A percentile compares a stretch with the other conserved stretches of the same genome.
These are phyloP conservation scores for Marsdenia floribunda DNA, from an alignment of 257 asterid species.

Conservation along the genomic window DNA sequence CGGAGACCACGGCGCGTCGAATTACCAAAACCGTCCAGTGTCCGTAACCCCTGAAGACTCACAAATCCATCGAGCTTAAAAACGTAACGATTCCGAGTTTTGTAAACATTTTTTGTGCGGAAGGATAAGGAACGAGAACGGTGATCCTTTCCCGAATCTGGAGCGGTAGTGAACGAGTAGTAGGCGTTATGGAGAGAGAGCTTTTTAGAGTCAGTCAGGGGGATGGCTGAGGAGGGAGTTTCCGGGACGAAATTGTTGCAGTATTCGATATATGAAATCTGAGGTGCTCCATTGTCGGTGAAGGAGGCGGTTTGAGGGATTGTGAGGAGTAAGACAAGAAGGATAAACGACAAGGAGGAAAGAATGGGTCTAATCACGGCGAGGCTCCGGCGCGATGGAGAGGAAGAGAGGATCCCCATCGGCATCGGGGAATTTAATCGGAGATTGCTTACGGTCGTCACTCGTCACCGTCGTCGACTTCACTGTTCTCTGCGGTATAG, in stretches of 20 bases:
- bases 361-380: neutral
- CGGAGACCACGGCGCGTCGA: constrained; percentile 56
- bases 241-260: constrained; percentile 49
- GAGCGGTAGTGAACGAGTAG: constrained; percentile 20
- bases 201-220: constrained; percentile 21
- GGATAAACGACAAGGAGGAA: constrained; percentile 5
- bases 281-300: constrained; percentile 17
- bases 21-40: constrained; percentile 25
- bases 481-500: neutral
- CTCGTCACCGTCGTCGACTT: neutral
- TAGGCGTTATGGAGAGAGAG: constrained; percentile 37
- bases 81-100: constrained; percentile 45
- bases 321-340: constrained; percentile 21
- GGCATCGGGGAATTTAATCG: neutral
- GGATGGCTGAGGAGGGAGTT: constrained; percentile 32
- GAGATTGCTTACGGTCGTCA: neutral
- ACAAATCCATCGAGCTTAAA: constrained; percentile 52
- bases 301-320: constrained; percentile 23
- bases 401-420: neutral
- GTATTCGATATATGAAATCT: constrained; percentile 40
- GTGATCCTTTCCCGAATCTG: constrained; percentile 11
- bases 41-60: constrained; percentile 17
- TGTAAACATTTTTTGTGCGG: constrained; percentile 29
- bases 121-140: constrained; percentile 36
- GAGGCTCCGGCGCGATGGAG: neutral